Evolutionary conservation across 2,329 filamentous ascomycete species (phyloP), one percentile per base, ranked within the genome.

Genomic region (Penicillium aurantiogriseum): DNA sequence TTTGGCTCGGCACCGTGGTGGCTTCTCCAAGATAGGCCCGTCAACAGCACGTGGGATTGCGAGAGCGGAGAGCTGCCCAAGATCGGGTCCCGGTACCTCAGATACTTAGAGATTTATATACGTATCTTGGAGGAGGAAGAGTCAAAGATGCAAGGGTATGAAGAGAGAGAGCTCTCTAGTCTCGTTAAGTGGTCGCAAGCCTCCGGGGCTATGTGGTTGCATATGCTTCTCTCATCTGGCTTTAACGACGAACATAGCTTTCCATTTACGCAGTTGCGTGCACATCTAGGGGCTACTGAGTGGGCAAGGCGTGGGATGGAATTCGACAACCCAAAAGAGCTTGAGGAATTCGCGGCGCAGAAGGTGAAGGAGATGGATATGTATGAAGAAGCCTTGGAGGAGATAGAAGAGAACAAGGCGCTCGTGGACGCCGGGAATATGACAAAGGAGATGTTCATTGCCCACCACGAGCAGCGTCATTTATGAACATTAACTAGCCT

Each of bases 1-100:
- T 71, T 75, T 66, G 70, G 62, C 57, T 74, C 71, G 9, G 69
- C 35, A 38, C 74, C 69, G 9, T 75, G 66, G 71, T 77, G 68
- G 72, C 70, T 76, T 67, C 68, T 74, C 39, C 62, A 65, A 57
- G 69, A 72, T 25, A 62, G 70, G 38, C 68, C 70, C 9, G 63
- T 69, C 9, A 72, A 74, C 15, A 27, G 8, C 6, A 3, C 6
- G 21, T 49, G 23, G 46, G 46, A 49, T 38, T 49, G 33, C 13
- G 33, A 38, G 3, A 7, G 21, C 46, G 15, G 27, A n/a, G 33
- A 39, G 46, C 33, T 49, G 2, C 46, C 46, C 4, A 25, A 25
- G 21, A 38, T 38, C 7, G 33, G 21, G 13, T 11, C 21, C 13
- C 46, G 46, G 31, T 49, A 49, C 31, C 15, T 68, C 31, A 68